Base-by-base conservation (phyloP, 129 eudicot species). In the Flaveria brownii region DNA sequence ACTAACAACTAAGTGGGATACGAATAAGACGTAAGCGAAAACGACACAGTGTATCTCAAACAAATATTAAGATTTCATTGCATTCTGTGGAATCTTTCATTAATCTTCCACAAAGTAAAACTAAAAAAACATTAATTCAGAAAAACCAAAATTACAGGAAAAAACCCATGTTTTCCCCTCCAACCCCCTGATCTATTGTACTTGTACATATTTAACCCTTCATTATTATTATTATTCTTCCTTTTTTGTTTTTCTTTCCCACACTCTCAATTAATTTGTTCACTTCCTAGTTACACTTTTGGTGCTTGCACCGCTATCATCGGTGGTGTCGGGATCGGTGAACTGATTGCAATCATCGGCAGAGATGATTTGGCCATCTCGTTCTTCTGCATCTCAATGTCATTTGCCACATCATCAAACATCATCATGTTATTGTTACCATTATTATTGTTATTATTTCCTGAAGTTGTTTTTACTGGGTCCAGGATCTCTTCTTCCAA, bases 231-330 rank as follows among this genome's bases (percentile, higher is more conserved):
- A 10, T 13, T 11, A 33, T 16, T 15, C 28, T 20, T 55, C 15
- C 60, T 25, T 14, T 23, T 39, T 45, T 18, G 25, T 54, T 33
- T 15, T 15, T 81, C 26, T 57, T 42, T 74, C 10, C 0, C 43
- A 57, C 20, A 15, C 77, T 66, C 57, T 49, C 63, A 49, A 11
- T 67, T 10, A 9, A 66, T 16, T 54, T 41, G 13, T 13, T 80
- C 68, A 54, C 57, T 36, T 69, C 52, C 57, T 61, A 51, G 14
- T 51, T 50, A 69, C 43, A 85, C 60, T 56, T 80, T 89, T 23
- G 93, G 96, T 23, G 91, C 81, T 79, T 88, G 89, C 84, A 86
- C 72, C 7, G 92, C 96, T 49, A 92, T 54, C 96, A 92, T 92
- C 33, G 96, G 96, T 11, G 90, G 86, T 18, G 77, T 76, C 14